These are phyloP conservation scores for Pyrus hybrid DNA, from an alignment of 331 rosid genomes.

Conservation along the genomic window DNA sequence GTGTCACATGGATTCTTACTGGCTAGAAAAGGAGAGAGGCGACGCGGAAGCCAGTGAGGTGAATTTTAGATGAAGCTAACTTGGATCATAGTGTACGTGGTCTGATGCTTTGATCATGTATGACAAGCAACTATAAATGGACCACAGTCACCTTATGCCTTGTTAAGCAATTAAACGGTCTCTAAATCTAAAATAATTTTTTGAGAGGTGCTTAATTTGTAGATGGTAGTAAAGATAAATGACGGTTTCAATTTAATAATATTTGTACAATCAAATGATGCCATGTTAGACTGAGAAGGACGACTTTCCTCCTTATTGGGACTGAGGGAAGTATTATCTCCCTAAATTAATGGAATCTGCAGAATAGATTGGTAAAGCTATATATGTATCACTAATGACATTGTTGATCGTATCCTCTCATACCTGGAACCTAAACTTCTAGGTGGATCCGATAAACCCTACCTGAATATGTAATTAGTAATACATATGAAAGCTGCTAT, in stretches of 20 bases:
- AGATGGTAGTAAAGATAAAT: no score
- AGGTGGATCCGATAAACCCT: neutral
- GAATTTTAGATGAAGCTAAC: conserved; percentile 1
- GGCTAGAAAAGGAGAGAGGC: neutral
- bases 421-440: neutral
- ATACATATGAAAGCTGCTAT: no score
- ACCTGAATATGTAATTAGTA: no score
- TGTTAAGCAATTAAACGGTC: neutral
- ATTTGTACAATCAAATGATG: neutral
- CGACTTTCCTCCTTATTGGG: neutral
- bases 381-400: neutral
- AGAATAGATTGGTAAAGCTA: neutral
- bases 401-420: neutral
- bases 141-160: neutral
- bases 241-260: neutral
- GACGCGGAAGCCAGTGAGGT: conserved; percentile 27
- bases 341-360: neutral
- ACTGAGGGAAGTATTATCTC: neutral
- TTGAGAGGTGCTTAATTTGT: no score
- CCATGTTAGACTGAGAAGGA: neutral
- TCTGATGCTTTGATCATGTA: neutral
- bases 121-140: neutral
- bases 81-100: neutral
- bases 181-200: no score
- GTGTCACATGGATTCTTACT: conserved; percentile 20